Evolutionary conservation across 208 protist genomes (phyloP).

Genomic region (Acanthamoeba healyi): DNA sequence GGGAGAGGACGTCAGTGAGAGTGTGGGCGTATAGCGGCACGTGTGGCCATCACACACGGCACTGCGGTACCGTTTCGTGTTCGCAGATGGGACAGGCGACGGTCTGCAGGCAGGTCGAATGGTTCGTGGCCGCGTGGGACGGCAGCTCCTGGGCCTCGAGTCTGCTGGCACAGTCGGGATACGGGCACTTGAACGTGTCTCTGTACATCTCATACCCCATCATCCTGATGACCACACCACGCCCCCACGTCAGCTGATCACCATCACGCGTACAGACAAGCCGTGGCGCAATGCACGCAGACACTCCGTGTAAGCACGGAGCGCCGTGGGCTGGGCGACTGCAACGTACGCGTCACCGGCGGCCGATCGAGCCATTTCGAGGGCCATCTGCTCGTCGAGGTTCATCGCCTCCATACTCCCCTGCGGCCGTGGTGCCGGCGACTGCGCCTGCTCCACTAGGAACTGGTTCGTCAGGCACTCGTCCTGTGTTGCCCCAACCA

Average conservation of each 20-base stretch:
- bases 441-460: neutral
- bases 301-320: too few species aligned
- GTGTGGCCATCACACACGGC: too few species aligned
- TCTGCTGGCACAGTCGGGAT: neutral
- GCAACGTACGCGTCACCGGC: too few species aligned
- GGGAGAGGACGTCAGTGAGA: too few species aligned
- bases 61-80: conserved; percentile 32
- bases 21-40: too few species aligned
- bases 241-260: too few species aligned
- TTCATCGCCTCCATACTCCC: neutral
- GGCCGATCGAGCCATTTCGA: neutral
- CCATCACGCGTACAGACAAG: too few species aligned
- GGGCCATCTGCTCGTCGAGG: neutral
- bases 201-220: neutral
- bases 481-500: neutral
- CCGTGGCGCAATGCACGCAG: too few species aligned
- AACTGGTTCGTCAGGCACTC: conserved; percentile 30
- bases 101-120: neutral
- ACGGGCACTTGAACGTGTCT: neutral
- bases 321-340: too few species aligned
- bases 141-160: conserved; percentile 23
- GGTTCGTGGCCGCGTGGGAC: neutral
- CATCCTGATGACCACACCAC: too few species aligned
- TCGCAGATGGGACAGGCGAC: conserved; percentile 37
- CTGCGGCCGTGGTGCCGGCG: neutral